These are phyloP conservation scores for Aschersonia sp. DNA, from an alignment of 2,329 filamentous ascomycete species.

Conservation along the genomic window DNA sequence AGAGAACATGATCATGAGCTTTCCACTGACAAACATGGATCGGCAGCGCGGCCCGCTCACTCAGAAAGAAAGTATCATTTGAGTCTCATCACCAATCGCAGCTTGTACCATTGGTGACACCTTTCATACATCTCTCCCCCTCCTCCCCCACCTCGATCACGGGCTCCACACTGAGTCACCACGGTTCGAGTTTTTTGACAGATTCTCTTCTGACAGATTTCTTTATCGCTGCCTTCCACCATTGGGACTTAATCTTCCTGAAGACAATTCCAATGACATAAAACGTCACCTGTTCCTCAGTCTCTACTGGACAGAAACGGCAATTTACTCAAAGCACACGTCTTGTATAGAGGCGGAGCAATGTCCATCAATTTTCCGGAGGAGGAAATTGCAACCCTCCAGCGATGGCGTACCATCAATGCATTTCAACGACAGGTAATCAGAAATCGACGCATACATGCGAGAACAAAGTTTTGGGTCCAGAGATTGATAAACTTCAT, in stretches of 20 bases:
- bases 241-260: too few relatives aligned
- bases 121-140: background rate
- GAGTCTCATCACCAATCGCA: too few relatives aligned
- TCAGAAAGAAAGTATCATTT: too few relatives aligned
- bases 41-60: too few relatives aligned
- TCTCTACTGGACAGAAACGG: background rate
- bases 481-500: background rate
- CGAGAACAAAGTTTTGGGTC: background rate
- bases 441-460: too few relatives aligned
- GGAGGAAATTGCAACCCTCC: constrained; percentile 74
- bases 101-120: too few relatives aligned
- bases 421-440: constrained; percentile 73
- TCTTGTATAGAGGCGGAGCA: constrained; percentile 4
- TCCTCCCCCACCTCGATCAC: background rate
- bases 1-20: too few relatives aligned
- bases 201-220: background rate
- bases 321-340: background rate
- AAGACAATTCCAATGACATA: too few relatives aligned
- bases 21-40: too few relatives aligned
- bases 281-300: too few relatives aligned
- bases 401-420: constrained; percentile 80
- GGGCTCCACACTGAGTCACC: constrained; percentile 3
- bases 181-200: background rate
- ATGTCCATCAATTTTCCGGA: constrained; percentile 90
- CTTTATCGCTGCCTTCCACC: too few relatives aligned